phyloP scores from a whole-genome alignment of 1,284 basidiomycete genomes.

The Cutaneotrichosporon sp. region DNA sequence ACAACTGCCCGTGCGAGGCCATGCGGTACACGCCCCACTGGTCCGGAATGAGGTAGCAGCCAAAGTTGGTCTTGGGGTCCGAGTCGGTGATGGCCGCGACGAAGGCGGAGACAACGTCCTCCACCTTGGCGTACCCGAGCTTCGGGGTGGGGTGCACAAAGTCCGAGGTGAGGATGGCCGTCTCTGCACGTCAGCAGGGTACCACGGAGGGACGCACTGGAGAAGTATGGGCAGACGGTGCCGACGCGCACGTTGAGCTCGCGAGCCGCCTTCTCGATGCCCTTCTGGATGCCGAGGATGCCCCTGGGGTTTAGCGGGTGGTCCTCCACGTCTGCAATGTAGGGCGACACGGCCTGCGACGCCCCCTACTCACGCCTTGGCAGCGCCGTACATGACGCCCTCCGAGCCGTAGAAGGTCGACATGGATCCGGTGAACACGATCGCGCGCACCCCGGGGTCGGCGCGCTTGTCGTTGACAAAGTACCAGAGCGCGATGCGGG shows the following conservation, averaged over 20 bases:
- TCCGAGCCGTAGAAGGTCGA: slow-evolving; percentile 19
- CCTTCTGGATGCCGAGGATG: slow-evolving; percentile 23
- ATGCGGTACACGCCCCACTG: slow-evolving; percentile 25
- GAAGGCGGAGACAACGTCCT: slow-evolving; percentile 24
- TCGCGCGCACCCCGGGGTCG: slow-evolving; percentile 14
- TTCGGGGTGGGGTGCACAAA: slow-evolving; percentile 26
- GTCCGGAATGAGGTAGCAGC: slow-evolving; percentile 25
- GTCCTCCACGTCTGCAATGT: no score
- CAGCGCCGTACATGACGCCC: slow-evolving; percentile 22
- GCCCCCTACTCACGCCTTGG: slow-evolving; percentile 20
- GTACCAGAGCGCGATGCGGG: slow-evolving; percentile 24
- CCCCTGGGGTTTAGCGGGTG: slow-evolving; percentile 14
- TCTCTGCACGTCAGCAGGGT: slow-evolving; percentile 11
- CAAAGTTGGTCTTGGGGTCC: slow-evolving; percentile 21
- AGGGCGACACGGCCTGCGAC: neutral
- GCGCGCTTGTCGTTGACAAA: slow-evolving; percentile 20
- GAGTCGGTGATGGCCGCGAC: slow-evolving; percentile 17
- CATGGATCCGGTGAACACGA: slow-evolving; percentile 21
- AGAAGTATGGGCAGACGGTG: slow-evolving; percentile 25
- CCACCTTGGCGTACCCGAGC: slow-evolving; percentile 21
- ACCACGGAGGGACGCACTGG: slow-evolving; percentile 12
- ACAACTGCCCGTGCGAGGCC: slow-evolving; percentile 17
- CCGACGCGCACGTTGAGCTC: slow-evolving; percentile 17
- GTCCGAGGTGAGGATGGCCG: slow-evolving; percentile 18
- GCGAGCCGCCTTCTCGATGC: slow-evolving; percentile 8